Evolutionary conservation across 225 moss, liverwort and hornwort genomes (phyloP).

Genomic region (Bryum argenteum): DNA sequence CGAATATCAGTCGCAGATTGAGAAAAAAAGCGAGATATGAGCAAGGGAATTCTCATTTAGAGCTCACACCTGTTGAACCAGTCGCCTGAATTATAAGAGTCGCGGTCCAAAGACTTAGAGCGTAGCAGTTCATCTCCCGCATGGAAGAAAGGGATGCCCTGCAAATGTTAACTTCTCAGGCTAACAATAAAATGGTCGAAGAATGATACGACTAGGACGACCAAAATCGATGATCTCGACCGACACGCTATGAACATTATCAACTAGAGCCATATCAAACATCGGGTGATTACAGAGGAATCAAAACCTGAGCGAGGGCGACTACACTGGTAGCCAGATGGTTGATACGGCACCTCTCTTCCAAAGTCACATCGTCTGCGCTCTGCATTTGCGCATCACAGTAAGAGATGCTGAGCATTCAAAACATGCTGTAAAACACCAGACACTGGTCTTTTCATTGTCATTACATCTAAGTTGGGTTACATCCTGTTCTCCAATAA

Average conservation of each 20-base stretch:
- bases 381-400: conserved; percentile 37
- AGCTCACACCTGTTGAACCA: conserved; percentile 87
- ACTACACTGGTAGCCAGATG: conserved; percentile 92
- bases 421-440: neutral
- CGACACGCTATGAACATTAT: neutral
- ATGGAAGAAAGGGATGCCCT: conserved; percentile 92
- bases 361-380: conserved; percentile 60
- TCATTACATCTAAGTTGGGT: conserved; percentile 30
- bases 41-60: conserved; percentile 1
- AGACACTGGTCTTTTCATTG: neutral
- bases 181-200: neutral
- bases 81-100: conserved; percentile 96
- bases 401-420: conserved; percentile 13
- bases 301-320: conserved; percentile 76
- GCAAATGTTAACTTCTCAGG: conserved; percentile 8
- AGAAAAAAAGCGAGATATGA: conserved; percentile 12
- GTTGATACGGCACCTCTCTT: conserved; percentile 88
- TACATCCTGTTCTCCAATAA: conserved; percentile 11
- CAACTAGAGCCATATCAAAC: conserved; percentile 1
- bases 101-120: conserved; percentile 94
- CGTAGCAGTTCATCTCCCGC: conserved; percentile 92
- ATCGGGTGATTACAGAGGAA: conserved; percentile 13
- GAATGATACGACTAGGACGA: neutral
- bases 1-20: conserved; percentile 3
- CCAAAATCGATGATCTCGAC: too few relatives aligned